Base-by-base conservation (phyloP, 1,284 basidiomycete genomes). In the Pseudozyma hubeiensis region DNA sequence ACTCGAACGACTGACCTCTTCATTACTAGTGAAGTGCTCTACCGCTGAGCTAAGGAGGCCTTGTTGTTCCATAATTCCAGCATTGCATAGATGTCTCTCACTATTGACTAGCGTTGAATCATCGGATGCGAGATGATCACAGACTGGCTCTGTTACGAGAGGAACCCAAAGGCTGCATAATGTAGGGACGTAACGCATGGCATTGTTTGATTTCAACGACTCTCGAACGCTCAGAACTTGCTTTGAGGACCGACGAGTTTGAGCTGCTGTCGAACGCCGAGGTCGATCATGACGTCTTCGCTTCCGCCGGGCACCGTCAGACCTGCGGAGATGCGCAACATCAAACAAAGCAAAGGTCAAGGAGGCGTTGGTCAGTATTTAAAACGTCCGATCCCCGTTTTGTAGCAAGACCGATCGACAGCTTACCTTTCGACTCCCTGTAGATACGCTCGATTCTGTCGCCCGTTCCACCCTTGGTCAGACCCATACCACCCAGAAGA, bases 401-500 rank as follows among this genome's bases (percentile, higher is more conserved):
- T 11, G 8, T 6, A 17, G 9, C 6, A n/a, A 47, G 14, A 37
- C 30, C 14, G 33, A 10, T 11, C 37, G 24, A 17, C 10, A 9
- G 24, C 66, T 69, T 39, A 69, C 67, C 54, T 56, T 81, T 79
- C 49, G 78, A 47, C 46, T 80, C 79, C 3, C 79, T 47, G 62
- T 70, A 81, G 53, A 81, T 65, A 14, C 76, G 51, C 54, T 81
- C 79, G 48, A 81, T 76, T 3, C 79, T 52, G 13, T 75, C 79
- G n/a, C 78, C 79, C 6, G 78, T 60, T 1, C 79, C 78, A 19
- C 75, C 75, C 45, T 73, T 74, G 5, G 79, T 81, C 31, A 79
- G 30, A 6, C 78, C 78, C 75, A 78, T 76, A 11, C 79, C 79
- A 11, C 79, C 79, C 8, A 81, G 40, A 46, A 80, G 34, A 37